Conservation (phyloP, 2,329 filamentous ascomycete genomes). For the Trichoderma breve region DNA sequence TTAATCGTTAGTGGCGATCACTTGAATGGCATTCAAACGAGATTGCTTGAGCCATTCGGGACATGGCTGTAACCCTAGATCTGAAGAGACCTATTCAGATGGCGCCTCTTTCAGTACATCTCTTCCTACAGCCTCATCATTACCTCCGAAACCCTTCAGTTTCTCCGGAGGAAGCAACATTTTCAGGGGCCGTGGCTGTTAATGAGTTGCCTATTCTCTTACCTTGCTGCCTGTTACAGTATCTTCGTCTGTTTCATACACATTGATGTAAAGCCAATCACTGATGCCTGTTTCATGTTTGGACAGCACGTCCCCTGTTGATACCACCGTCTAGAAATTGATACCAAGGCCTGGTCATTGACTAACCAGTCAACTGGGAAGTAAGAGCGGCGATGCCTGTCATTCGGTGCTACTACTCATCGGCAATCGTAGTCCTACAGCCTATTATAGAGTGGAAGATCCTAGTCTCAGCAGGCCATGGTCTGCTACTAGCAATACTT, state of each 20-base stretch:
- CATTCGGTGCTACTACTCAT: background rate
- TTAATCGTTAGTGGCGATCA: background rate
- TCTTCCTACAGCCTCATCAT: background rate
- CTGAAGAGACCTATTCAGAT: background rate
- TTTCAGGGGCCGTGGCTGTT: background rate
- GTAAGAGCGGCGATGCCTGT: background rate
- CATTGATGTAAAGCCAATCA: background rate
- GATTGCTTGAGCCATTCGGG: background rate
- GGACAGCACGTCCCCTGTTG: background rate
- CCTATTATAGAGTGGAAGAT: background rate
- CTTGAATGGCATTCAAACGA: slow-evolving; percentile 5
- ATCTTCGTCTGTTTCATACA: background rate
- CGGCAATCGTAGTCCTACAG: background rate
- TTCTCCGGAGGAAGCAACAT: background rate
- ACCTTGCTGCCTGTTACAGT: background rate
- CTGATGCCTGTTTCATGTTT: background rate
- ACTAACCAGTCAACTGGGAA: background rate
- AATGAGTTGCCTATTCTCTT: background rate
- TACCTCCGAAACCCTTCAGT: background rate
- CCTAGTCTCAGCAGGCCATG: background rate
- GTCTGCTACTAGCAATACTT: background rate
- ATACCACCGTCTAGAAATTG: too few relatives aligned
- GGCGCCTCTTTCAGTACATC: background rate
- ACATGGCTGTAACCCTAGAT: background rate
- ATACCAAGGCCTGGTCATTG: background rate